Evolutionary conservation across 495 filamentous ascomycete genomes (phyloP).

Genomic region (Acidomyces sp.): DNA sequence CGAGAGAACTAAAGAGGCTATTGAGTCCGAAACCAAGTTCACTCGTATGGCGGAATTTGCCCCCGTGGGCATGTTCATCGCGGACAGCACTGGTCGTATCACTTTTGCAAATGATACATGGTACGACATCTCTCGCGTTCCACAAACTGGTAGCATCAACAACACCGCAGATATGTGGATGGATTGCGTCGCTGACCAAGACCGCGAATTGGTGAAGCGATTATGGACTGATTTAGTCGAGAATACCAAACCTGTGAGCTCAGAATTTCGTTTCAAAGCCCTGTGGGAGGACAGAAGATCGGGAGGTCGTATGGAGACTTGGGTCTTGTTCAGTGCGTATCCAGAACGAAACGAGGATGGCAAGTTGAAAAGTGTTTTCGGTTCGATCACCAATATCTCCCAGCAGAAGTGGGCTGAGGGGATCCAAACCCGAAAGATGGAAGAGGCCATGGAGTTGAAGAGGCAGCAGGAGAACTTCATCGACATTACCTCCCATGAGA

Average conservation of each 20-base stretch:
- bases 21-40: constrained; percentile 58
- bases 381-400: constrained; percentile 37
- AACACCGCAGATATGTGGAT: constrained; percentile 44
- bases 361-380: constrained; percentile 53
- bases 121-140: constrained; percentile 51
- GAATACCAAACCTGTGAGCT: constrained; percentile 41
- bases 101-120: constrained; percentile 64
- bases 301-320: constrained; percentile 47
- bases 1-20: constrained; percentile 51
- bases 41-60: constrained; percentile 62
- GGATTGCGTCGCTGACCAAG: constrained; percentile 49
- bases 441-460: constrained; percentile 34
- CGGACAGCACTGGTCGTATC: constrained; percentile 45
- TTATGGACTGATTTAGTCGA: constrained; percentile 48
- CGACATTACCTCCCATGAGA: constrained; percentile 79
- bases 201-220: constrained; percentile 37
- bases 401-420: constrained; percentile 42
- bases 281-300: constrained; percentile 43
- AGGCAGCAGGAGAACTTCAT: constrained; percentile 60
- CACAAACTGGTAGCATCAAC: constrained; percentile 33
- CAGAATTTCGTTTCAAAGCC: constrained; percentile 57
- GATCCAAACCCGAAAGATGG: constrained; percentile 45
- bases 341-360: constrained; percentile 46
- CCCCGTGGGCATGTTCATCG: constrained; percentile 61
- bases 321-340: constrained; percentile 59